phyloP scores from a whole-genome alignment of 805 yeast species.

The Candida xiaguanensis region DNA sequence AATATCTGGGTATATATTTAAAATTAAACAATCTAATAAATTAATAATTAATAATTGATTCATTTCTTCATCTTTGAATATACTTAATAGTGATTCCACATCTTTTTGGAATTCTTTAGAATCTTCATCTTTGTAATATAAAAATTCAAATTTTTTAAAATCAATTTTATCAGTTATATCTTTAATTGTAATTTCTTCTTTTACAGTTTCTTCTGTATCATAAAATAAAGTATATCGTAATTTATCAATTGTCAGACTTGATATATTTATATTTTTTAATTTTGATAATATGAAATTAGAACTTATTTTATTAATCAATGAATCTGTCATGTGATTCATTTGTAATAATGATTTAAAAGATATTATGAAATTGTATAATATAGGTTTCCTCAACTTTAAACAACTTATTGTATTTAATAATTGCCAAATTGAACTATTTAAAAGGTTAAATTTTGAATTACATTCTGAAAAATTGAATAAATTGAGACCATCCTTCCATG shows the following conservation, averaged over 20 bases:
- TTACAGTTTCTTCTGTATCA: conserved; percentile 4
- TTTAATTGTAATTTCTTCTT: conserved; percentile 10
- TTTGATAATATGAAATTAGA: conserved; percentile 3
- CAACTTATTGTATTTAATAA: conserved; percentile 12
- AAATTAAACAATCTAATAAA: conserved; percentile 20
- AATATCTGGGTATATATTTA: conserved; percentile 21
- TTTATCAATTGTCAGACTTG: conserved; percentile 3
- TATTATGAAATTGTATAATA: conserved; percentile 9
- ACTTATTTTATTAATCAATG: conserved; percentile 6
- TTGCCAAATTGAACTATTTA: conserved; percentile 11
- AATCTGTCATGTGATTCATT: conserved; percentile 5
- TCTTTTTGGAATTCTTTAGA: conserved; percentile 13
- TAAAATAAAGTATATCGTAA: conserved; percentile 9
- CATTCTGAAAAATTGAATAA: not conserved
- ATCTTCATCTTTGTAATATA: conserved; percentile 15
- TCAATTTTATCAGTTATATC: conserved; percentile 13
- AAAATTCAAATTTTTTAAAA: not conserved
- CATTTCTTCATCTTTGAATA: conserved; percentile 15
- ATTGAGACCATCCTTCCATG: not conserved
- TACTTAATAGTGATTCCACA: conserved; percentile 14
- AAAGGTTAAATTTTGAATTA: conserved; percentile 2
- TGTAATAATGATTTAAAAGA: conserved; percentile 2
- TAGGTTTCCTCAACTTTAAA: conserved; percentile 12
- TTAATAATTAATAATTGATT: conserved; percentile 20
- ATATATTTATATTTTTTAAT: not conserved